Base-by-base conservation (phyloP, 2,329 filamentous ascomycete genomes). In the Pseudogymnoascus sp. region DNA sequence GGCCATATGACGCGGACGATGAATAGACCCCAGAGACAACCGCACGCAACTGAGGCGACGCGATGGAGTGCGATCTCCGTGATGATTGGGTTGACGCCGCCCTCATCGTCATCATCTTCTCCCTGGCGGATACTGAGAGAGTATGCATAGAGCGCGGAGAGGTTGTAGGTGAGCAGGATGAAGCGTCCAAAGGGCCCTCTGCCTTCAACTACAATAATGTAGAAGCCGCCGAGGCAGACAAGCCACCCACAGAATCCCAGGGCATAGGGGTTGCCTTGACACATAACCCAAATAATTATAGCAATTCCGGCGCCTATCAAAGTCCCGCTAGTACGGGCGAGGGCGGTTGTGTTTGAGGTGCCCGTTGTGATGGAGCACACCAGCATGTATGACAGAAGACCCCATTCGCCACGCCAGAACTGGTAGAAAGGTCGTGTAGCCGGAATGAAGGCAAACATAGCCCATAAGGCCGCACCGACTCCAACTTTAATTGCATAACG, bases 301-400 rank as follows among this genome's bases (percentile, higher is more conserved):
- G 93, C 90, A 67, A 87, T 87, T 1, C 82, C 73, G 5, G 91
- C 92, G 16, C 95, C 95, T 39, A 96, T 80, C 36, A 91, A 81
- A 1, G 93, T 99, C 64, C 93, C 95, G 7, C 91, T 80, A 72
- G 97, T 93, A 69, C 95, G 87, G 60, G 93, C 86, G 71, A 87
- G 86, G 3, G 92, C 93, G 0, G 93, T 97, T 1, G 93, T 96
- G 74, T 97, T 99, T 23, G 92, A 91, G 6, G 95, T 92, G 29
- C 95, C 95, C 21, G 97, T 93, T 0, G 93, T 99, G 92, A 97
- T 97, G 39, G 90, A 92, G 73, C 93, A 96, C 23, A 99, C 95
- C 72, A 97, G 86, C 93, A 97, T 97, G 78, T 96, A 97, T 0
- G 92, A 96, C 63, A 99, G 76, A 1, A 99, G 81, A 21, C 95